A percentile compares a stretch with the other conserved stretches of the same genome.
Evolutionary conservation across 768 basidiomycete genomes (phyloP).

Genomic region (Cubamyces sp.): DNA sequence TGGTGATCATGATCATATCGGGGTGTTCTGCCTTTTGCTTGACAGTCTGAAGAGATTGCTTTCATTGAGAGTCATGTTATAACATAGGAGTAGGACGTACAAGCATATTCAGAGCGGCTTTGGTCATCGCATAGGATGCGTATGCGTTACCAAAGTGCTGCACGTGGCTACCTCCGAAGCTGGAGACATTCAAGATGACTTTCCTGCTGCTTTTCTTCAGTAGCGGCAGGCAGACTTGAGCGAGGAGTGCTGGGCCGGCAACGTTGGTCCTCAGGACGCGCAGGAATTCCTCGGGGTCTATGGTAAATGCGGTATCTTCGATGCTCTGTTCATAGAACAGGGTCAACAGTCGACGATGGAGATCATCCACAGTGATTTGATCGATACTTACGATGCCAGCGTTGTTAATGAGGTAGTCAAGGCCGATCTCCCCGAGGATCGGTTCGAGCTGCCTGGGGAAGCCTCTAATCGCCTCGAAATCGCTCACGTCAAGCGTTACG

Average conservation of each 20-base stretch:
- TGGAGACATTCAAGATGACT: slow-evolving; percentile 40
- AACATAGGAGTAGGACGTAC: not conserved
- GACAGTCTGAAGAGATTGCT: slow-evolving; percentile 12
- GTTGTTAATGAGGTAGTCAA: slow-evolving; percentile 46
- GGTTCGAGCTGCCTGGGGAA: slow-evolving; percentile 29
- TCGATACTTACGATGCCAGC: slow-evolving; percentile 37
- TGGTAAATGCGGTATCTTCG: slow-evolving; percentile 15
- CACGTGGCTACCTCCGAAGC: slow-evolving; percentile 36
- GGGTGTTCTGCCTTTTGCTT: slow-evolving; percentile 23
- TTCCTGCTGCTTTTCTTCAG: slow-evolving; percentile 37
- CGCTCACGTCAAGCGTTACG: slow-evolving; percentile 37
- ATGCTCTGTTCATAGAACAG: too few relatives aligned
- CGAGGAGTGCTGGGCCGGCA: slow-evolving; percentile 40
- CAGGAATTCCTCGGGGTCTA: slow-evolving; percentile 32
- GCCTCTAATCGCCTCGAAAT: slow-evolving; percentile 32
- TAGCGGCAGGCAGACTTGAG: slow-evolving; percentile 38
- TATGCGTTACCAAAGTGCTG: slow-evolving; percentile 29
- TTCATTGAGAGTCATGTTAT: not conserved
- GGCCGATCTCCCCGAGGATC: slow-evolving; percentile 34
- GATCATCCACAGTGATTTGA: too few relatives aligned
- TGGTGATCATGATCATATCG: slow-evolving; percentile 16
- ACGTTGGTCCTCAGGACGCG: slow-evolving; percentile 37
- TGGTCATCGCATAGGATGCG: slow-evolving; percentile 41
- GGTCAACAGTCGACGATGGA: too few relatives aligned
- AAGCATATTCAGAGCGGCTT: slow-evolving; percentile 37